Evolutionary conservation across 805 yeast genomes (phyloP).

Genomic region (Kluyveromyces lactis): DNA sequence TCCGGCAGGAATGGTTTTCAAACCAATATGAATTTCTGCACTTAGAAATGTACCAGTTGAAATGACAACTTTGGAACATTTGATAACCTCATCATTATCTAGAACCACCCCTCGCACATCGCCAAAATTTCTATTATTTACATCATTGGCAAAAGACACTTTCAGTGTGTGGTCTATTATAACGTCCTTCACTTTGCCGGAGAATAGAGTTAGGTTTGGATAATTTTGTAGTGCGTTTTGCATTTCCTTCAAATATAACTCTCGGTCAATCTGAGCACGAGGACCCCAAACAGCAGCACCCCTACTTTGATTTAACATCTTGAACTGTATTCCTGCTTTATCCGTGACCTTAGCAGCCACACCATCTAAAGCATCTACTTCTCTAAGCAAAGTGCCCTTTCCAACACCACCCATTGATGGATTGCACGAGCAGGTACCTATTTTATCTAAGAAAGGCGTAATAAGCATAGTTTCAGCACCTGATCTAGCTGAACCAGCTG

Average conservation of each 20-base stretch:
- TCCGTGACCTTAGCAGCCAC: constrained; percentile 83
- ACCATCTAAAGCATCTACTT: constrained; percentile 96
- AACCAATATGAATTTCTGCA: constrained; percentile 91
- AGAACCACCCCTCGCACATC: constrained; percentile 63
- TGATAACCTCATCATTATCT: constrained; percentile 52
- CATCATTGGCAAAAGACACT: constrained; percentile 4
- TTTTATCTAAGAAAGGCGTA: constrained; percentile 65
- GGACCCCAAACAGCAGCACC: constrained; percentile 99
- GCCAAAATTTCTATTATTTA: constrained; percentile 33
- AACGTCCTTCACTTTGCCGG: constrained; percentile 80
- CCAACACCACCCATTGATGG: constrained; percentile 99
- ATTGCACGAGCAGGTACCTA: constrained; percentile 94
- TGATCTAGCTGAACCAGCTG: constrained; percentile 81
- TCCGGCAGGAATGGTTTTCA: constrained; percentile 77
- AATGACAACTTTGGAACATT: constrained; percentile 63
- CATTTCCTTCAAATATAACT: constrained; percentile 72
- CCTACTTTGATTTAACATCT: constrained; percentile 72
- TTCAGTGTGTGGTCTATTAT: constrained; percentile 39
- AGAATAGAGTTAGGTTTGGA: constrained; percentile 43
- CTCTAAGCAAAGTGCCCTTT: constrained; percentile 84
- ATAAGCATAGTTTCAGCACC: constrained; percentile 53
- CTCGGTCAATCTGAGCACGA: constrained; percentile 89
- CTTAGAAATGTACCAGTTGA: constrained; percentile 95
- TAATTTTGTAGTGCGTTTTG: constrained; percentile 51
- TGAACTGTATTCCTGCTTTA: constrained; percentile 86